A percentile compares a stretch with the other conserved stretches of the same genome.
phyloP scores from a whole-genome alignment of 805 yeast genomes.

The Ogataea wickerhamii region DNA sequence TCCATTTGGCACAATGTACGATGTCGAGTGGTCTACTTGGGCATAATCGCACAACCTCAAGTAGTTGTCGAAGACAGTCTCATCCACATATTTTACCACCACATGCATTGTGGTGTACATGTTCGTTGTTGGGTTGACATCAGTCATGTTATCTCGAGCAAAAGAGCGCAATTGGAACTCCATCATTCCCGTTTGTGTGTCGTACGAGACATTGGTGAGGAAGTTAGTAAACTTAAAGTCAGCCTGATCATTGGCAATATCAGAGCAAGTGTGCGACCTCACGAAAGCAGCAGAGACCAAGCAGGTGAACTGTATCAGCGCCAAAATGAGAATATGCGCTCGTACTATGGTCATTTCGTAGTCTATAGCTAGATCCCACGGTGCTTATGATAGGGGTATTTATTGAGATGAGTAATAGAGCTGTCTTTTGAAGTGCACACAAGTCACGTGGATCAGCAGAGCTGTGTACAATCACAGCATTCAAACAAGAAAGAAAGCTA shows the following conservation, averaged over 20 bases:
- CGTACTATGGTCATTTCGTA: neutral
- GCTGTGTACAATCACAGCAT: too few species aligned
- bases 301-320: neutral
- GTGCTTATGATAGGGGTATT: too few species aligned
- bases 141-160: conserved; percentile 32
- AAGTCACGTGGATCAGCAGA: too few species aligned
- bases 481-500: too few species aligned
- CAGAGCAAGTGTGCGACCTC: conserved; percentile 10
- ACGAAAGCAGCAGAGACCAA: conserved; percentile 15
- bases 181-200: conserved; percentile 9
- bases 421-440: too few species aligned
- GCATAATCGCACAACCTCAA: conserved; percentile 40
- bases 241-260: neutral
- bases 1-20: conserved; percentile 13
- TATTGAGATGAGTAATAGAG: too few species aligned
- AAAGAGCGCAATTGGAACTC: conserved; percentile 16
- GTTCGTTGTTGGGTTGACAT: conserved; percentile 44
- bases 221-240: conserved; percentile 12
- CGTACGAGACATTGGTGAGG: conserved; percentile 20
- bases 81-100: conserved; percentile 41
- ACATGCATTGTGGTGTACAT: conserved; percentile 48
- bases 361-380: too few species aligned
- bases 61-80: conserved; percentile 37
- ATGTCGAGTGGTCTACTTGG: conserved; percentile 17
- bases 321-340: neutral